phyloP scores from a whole-genome alignment of 108 stramenopile genomes.

The Cyclotella baltica region DNA sequence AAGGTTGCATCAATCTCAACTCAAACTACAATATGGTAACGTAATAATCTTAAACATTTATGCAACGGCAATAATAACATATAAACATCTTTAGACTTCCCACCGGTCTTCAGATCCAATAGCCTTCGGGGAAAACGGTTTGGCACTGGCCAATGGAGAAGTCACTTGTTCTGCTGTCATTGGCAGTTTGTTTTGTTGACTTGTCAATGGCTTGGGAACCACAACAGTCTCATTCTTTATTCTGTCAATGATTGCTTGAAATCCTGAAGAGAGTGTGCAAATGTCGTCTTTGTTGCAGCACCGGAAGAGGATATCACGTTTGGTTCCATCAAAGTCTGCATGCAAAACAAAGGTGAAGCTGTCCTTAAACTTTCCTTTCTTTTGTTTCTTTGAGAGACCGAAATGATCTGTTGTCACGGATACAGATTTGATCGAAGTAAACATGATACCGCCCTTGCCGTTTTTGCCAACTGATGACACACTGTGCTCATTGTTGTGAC shows the following conservation, averaged over 20 bases:
- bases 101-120: constrained; percentile 6
- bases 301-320: constrained; percentile 51
- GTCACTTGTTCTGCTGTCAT: constrained; percentile 4
- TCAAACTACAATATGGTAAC: too few species aligned
- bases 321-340: constrained; percentile 22
- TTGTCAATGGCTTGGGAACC: constrained; percentile 12
- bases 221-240: constrained; percentile 32
- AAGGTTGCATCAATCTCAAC: too few species aligned
- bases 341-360: constrained; percentile 53
- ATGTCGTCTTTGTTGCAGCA: constrained; percentile 48
- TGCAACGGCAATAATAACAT: not conserved
- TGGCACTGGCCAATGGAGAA: constrained; percentile 12
- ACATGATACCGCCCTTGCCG: constrained; percentile 55
- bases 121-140: constrained; percentile 33
- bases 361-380: constrained; percentile 55
- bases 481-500: constrained; percentile 34
- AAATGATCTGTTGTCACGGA: constrained; percentile 47
- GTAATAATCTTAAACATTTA: not conserved
- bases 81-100: constrained; percentile 11
- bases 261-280: constrained; percentile 36
- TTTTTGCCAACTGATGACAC: constrained; percentile 41
- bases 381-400: constrained; percentile 52
- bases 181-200: constrained; percentile 12
- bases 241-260: constrained; percentile 54
- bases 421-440: constrained; percentile 29